Percentiles rank a stretch among this genome's conserved stretches.
Evolutionary conservation across 2,329 filamentous ascomycete species (phyloP).

Genomic region (Dissoconium aciculare): DNA sequence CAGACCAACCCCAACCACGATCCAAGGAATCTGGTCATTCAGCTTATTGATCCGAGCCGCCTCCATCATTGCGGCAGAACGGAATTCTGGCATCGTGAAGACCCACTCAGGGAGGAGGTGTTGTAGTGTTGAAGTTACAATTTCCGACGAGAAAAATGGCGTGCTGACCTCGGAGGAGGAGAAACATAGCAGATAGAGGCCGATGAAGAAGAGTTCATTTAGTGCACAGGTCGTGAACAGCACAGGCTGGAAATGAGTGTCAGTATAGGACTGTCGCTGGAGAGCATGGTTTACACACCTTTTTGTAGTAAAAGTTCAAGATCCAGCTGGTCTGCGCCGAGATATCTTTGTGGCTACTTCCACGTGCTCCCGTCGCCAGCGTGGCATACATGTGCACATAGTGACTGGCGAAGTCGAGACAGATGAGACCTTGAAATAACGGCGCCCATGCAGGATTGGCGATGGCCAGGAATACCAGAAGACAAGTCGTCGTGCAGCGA

Average conservation of each 20-base stretch:
- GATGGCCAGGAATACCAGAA: conserved; percentile 84
- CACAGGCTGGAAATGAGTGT: conserved; percentile 46
- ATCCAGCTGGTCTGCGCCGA: conserved; percentile 76
- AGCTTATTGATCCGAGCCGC: conserved; percentile 80
- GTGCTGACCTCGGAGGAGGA: conserved; percentile 69
- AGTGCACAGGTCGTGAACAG: conserved; percentile 76
- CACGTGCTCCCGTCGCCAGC: conserved; percentile 53
- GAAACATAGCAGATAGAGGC: conserved; percentile 90
- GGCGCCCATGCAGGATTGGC: conserved; percentile 89
- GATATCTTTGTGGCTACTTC: conserved; percentile 79
- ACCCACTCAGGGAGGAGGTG: conserved; percentile 67
- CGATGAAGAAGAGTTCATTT: conserved; percentile 96
- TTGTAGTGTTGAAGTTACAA: conserved; percentile 2
- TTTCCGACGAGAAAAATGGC: conserved; percentile 55
- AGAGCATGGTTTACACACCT: conserved; percentile 41
- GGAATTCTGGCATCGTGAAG: no score
- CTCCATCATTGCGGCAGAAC: conserved; percentile 81
- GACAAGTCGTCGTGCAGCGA: conserved; percentile 83
- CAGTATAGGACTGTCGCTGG: not conserved
- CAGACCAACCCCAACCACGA: conserved; percentile 61
- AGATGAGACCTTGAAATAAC: conserved; percentile 83
- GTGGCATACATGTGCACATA: conserved; percentile 99
- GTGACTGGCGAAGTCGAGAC: conserved; percentile 82
- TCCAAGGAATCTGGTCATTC: conserved; percentile 49
- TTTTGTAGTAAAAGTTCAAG: conserved; percentile 92